A percentile compares a stretch with the other conserved stretches of the same genome.
These are phyloP conservation scores for Melanogaster broomeanus DNA, from an alignment of 768 basidiomycete genomes.

Conservation along the genomic window DNA sequence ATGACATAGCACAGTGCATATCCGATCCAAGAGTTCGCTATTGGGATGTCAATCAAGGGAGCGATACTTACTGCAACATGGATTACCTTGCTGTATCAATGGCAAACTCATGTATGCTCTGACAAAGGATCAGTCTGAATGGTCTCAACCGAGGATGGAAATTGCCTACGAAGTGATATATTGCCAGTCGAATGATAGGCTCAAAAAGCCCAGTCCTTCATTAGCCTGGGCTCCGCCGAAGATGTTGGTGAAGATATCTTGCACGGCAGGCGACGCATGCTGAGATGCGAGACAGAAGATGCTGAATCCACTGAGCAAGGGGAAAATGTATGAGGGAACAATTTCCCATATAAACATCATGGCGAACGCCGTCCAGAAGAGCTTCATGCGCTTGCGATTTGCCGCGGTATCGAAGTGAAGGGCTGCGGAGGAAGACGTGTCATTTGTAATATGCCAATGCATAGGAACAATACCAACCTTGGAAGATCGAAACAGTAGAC, in stretches of 20 bases:
- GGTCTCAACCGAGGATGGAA: too few species aligned
- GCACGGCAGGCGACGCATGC: conserved; percentile 9
- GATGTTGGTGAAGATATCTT: conserved; percentile 39
- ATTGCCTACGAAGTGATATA: conserved; percentile 23
- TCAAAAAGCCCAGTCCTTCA: conserved; percentile 64
- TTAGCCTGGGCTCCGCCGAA: conserved; percentile 71
- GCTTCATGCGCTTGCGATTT: conserved; percentile 49
- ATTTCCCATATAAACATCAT: conserved; percentile 32
- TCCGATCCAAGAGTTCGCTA: conserved; percentile 62
- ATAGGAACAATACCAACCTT: conserved; percentile 37
- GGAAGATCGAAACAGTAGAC: conserved; percentile 60
- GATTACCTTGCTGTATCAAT: conserved; percentile 53
- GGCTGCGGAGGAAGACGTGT: conserved; percentile 36
- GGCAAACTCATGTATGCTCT: conserved; percentile 50
- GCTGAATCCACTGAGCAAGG: conserved; percentile 61
- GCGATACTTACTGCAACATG: background rate
- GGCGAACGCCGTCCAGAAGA: conserved; percentile 53
- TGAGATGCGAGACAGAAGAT: conserved; percentile 61
- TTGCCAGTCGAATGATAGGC: conserved; percentile 60
- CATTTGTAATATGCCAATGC: conserved; percentile 19
- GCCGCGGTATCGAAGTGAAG: conserved; percentile 48
- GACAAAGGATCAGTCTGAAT: background rate
- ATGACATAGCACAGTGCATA: conserved; percentile 51
- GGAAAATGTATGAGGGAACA: conserved; percentile 44
- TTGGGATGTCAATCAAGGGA: background rate